These are phyloP conservation scores for Protostelium mycophagum DNA, from an alignment of 78 protist genomes.

Conservation along the genomic window DNA sequence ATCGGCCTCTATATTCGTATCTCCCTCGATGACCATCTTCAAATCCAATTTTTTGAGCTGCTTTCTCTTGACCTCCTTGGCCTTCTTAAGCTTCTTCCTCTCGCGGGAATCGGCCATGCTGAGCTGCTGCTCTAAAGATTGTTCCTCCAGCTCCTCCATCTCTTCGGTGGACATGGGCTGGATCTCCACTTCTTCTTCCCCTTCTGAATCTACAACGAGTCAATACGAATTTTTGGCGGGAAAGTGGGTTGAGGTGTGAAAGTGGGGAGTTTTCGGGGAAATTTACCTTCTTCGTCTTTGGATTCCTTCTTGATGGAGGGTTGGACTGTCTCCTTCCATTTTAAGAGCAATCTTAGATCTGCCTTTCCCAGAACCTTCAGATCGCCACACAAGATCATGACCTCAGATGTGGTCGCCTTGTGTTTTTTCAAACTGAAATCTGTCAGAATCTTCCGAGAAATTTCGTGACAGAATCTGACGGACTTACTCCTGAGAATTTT, in stretches of 20 bases:
- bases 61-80: constrained; percentile 21
- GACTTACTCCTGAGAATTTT: constrained; percentile 11
- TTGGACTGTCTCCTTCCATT: constrained; percentile 65
- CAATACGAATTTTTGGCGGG: too few relatives aligned
- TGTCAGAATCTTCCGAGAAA: not conserved
- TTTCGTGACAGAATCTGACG: not conserved
- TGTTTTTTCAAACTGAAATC: constrained; percentile 20
- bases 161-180: constrained; percentile 9
- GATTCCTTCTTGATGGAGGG: constrained; percentile 13
- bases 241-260: too few relatives aligned
- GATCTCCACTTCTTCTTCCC: too few relatives aligned
- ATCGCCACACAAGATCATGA: constrained; percentile 59
- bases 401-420: constrained; percentile 73
- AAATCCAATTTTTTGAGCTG: constrained; percentile 15
- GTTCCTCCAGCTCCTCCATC: constrained; percentile 18
- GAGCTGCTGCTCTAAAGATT: not conserved
- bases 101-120: constrained; percentile 13
- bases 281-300: not conserved
- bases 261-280: constrained; percentile 11
- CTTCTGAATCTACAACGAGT: not conserved
- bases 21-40: constrained; percentile 48
- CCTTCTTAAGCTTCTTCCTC: constrained; percentile 22
- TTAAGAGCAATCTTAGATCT: constrained; percentile 70
- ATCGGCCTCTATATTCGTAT: constrained; percentile 5
- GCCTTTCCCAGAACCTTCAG: constrained; percentile 72